Conservation (phyloP, 352 stramenopile genomes). For the Globisporangium okanoganense region DNA sequence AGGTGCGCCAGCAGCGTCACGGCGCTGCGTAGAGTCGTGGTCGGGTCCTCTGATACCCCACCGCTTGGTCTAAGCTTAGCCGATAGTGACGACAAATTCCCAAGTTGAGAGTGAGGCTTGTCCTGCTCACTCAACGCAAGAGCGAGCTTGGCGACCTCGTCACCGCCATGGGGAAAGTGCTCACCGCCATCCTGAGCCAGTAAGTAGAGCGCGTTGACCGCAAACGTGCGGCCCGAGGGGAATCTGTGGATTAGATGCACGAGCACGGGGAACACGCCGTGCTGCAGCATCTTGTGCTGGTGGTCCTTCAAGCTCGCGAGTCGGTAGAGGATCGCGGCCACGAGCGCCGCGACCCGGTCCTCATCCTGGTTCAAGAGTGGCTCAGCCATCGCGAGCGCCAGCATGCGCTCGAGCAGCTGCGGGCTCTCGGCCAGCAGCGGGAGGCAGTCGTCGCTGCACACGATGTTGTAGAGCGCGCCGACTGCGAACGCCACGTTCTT, state of each 20-base stretch:
- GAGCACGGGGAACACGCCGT: conserved; percentile 46
- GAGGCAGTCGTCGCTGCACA: conserved; percentile 61
- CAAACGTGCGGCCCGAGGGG: conserved; percentile 32
- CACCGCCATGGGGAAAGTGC: conserved; percentile 59
- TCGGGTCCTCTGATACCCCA: neutral
- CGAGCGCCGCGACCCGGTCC: conserved; percentile 43
- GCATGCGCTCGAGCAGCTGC: conserved; percentile 33
- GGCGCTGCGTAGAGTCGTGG: conserved; percentile 27
- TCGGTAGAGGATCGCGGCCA: conserved; percentile 56
- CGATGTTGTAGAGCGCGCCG: conserved; percentile 71
- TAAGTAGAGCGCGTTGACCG: conserved; percentile 56
- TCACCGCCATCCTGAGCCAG: conserved; percentile 35
- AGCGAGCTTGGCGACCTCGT: conserved; percentile 46
- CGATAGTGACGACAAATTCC: neutral
- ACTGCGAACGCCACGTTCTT: conserved; percentile 53
- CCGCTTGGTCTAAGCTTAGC: neutral
- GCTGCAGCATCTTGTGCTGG: conserved; percentile 28
- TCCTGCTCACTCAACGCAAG: conserved; percentile 34
- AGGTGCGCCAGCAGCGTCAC: conserved; percentile 62
- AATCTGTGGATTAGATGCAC: conserved; percentile 46
- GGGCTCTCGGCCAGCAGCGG: conserved; percentile 37
- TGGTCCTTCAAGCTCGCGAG: conserved; percentile 23
- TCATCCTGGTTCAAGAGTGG: conserved; percentile 16
- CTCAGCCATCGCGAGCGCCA: conserved; percentile 22
- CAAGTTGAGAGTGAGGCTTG: conserved; percentile 1